Evolutionary conservation across 78 protist genomes (phyloP).

Genomic region (Trichosphaerium sp.): DNA sequence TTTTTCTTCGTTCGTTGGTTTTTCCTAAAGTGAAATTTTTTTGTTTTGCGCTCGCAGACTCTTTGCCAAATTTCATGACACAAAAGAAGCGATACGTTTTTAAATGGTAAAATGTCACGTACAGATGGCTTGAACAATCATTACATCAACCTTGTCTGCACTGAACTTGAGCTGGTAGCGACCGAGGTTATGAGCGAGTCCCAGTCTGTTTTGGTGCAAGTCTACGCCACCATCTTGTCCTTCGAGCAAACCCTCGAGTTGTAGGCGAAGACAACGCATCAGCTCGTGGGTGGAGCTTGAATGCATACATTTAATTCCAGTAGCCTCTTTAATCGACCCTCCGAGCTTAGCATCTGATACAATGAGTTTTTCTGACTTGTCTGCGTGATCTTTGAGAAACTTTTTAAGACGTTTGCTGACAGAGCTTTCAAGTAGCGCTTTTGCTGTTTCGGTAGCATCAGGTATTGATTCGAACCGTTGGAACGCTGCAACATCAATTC

Average conservation of each 20-base stretch:
- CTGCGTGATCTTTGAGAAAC: constrained; percentile 72
- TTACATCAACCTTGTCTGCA: constrained; percentile 96
- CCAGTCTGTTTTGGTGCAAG: no score
- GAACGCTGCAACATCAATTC: constrained; percentile 24
- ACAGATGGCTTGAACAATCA: constrained; percentile 97
- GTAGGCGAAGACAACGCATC: constrained; percentile 61
- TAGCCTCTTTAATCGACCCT: constrained; percentile 70
- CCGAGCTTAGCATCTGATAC: constrained; percentile 87
- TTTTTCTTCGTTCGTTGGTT: background rate
- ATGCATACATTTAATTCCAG: constrained; percentile 41
- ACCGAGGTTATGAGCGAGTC: constrained; percentile 88
- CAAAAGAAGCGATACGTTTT: no score
- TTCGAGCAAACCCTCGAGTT: constrained; percentile 39
- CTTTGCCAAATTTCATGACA: no score
- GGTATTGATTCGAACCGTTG: constrained; percentile 66
- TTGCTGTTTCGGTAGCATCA: constrained; percentile 85
- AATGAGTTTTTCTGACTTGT: constrained; percentile 61
- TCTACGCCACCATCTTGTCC: constrained; percentile 1
- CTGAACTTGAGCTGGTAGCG: constrained; percentile 94
- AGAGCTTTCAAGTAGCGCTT: constrained; percentile 72
- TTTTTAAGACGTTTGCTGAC: constrained; percentile 61
- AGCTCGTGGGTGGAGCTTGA: constrained; percentile 39
- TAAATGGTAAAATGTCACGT: no score
- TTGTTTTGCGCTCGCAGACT: no score
- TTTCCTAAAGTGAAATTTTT: no score